Conservation (phyloP, 2,329 filamentous ascomycete species). For the Cytospora mali region DNA sequence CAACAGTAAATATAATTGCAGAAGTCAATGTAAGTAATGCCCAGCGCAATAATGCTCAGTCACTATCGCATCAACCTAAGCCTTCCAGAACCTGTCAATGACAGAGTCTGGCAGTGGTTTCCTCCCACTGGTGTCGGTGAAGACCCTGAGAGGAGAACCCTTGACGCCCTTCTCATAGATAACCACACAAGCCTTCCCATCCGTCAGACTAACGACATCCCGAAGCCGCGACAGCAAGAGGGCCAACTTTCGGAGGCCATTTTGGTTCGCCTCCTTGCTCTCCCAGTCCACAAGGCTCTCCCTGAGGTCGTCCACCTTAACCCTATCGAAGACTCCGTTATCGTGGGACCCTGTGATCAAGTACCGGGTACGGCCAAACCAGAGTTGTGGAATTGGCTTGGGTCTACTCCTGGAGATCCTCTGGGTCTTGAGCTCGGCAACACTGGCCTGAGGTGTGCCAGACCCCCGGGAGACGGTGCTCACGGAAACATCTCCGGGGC, state of each 20-base stretch:
- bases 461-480: background rate
- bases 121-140: background rate
- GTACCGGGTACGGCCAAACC: conserved; percentile 36
- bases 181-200: conserved; percentile 2
- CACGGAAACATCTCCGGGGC: background rate
- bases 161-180: background rate
- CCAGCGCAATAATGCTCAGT: background rate
- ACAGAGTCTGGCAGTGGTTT: background rate
- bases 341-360: conserved; percentile 32
- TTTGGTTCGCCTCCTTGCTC: background rate
- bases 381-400: conserved; percentile 32
- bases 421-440: conserved; percentile 33
- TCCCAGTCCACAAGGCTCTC: conserved; percentile 27
- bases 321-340: conserved; percentile 27
- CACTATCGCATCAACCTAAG: background rate
- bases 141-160: background rate
- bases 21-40: background rate
- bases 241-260: background rate
- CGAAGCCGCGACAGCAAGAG: conserved; percentile 4
- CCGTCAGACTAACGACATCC: background rate
- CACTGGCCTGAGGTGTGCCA: conserved; percentile 26
- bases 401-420: background rate
- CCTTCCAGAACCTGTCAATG: conserved; percentile 1
- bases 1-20: too few relatives aligned
- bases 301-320: conserved; percentile 7